A percentile compares a stretch with the other conserved stretches of the same genome.
These are phyloP conservation scores for Russula lepida DNA, from an alignment of 768 basidiomycete species.

Conservation along the genomic window DNA sequence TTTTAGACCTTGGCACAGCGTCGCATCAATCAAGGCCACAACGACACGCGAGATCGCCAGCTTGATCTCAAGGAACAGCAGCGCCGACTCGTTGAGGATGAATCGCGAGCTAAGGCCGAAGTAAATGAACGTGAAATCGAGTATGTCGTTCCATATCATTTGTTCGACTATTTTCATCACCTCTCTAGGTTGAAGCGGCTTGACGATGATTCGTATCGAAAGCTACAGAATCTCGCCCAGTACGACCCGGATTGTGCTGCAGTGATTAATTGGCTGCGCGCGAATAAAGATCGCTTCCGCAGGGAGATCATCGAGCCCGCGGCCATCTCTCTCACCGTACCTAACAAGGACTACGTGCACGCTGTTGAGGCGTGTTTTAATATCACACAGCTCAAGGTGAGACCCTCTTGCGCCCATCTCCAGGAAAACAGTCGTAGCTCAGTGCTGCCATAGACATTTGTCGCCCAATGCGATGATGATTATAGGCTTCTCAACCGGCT, in stretches of 20 bases:
- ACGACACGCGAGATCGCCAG: constrained; percentile 21
- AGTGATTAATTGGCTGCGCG: constrained; percentile 65
- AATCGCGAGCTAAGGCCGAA: constrained; percentile 28
- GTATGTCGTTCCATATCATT: constrained; percentile 9
- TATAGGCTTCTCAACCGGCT: constrained; percentile 59
- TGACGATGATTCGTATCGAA: constrained; percentile 48
- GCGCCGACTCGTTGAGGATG: constrained; percentile 29
- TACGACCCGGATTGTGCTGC: constrained; percentile 56
- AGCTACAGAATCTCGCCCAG: constrained; percentile 42
- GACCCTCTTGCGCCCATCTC: background rate
- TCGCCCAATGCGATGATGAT: constrained; percentile 78
- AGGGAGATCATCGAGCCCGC: constrained; percentile 86
- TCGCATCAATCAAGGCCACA: constrained; percentile 26
- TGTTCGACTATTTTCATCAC: background rate
- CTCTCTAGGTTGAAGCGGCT: constrained; percentile 43
- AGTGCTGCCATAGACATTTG: constrained; percentile 54
- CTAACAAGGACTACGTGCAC: constrained; percentile 50
- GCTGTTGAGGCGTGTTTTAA: constrained; percentile 71
- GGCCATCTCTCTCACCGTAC: constrained; percentile 59
- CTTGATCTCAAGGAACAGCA: constrained; percentile 36
- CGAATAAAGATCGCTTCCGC: constrained; percentile 57
- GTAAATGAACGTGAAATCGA: constrained; percentile 22
- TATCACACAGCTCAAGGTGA: constrained; percentile 52
- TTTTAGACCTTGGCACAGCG: constrained; percentile 14
- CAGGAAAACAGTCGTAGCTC: background rate